These are phyloP conservation scores for Fusarium sp. DNA, from an alignment of 2,329 filamentous ascomycete species.

Conservation along the genomic window DNA sequence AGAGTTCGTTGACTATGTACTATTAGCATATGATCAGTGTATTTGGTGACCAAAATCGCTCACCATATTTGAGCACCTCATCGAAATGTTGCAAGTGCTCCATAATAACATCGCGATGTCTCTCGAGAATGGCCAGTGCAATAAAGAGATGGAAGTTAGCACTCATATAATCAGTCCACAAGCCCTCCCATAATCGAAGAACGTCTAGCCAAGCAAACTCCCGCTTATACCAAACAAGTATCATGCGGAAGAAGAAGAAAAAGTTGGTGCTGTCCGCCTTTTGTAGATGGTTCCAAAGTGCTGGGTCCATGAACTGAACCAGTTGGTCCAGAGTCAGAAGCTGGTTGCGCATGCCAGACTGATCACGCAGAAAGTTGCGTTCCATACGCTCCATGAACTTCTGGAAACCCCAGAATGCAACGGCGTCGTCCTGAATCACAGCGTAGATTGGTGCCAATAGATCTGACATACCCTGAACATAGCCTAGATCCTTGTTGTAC, in stretches of 20 bases:
- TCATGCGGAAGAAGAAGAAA: constrained; percentile 99
- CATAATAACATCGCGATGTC: constrained; percentile 96
- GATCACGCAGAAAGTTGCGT: constrained; percentile 92
- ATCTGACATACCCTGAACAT: constrained; percentile 99
- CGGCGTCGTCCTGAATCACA: constrained; percentile 94
- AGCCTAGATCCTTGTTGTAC: constrained; percentile 93
- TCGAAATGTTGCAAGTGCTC: constrained; percentile 93
- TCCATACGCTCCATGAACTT: constrained; percentile 99
- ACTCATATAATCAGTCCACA: constrained; percentile 93
- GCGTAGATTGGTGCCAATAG: constrained; percentile 95
- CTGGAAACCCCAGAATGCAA: constrained; percentile 97
- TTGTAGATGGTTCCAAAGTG: constrained; percentile 89
- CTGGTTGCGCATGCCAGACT: constrained; percentile 94
- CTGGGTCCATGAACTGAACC: constrained; percentile 95
- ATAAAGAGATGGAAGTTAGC: constrained; percentile 95
- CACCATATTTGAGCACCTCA: constrained; percentile 95
- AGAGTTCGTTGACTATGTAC: constrained; percentile 85
- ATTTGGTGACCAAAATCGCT: constrained; percentile 42
- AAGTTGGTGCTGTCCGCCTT: constrained; percentile 96
- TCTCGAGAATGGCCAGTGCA: constrained; percentile 91
- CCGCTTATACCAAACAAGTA: constrained; percentile 98
- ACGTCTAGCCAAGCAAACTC: constrained; percentile 93
- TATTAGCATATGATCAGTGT: constrained; percentile 22
- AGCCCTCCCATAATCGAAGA: constrained; percentile 84
- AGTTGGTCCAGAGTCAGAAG: constrained; percentile 91